phyloP scores from a whole-genome alignment of 2,329 filamentous ascomycete species.

The Epichloe elymi region DNA sequence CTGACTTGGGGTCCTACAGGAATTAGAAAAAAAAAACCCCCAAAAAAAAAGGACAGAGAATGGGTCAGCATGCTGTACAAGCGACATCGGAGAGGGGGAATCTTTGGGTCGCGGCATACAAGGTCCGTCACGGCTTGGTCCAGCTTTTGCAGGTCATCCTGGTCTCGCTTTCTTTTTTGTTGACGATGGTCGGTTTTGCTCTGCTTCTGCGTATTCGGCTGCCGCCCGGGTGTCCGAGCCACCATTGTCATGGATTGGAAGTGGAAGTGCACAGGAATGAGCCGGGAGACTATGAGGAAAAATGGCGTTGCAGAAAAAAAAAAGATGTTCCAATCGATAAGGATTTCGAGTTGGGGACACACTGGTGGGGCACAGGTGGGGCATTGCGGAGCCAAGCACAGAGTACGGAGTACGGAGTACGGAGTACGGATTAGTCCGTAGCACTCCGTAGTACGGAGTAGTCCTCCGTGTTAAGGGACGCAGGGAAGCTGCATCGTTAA shows the following conservation, averaged over 20 bases:
- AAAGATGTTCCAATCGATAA: slow-evolving; percentile 1
- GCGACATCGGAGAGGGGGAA: background rate
- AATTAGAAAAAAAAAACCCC: background rate
- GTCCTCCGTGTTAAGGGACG: too few relatives aligned
- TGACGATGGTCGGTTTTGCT: slow-evolving; percentile 20
- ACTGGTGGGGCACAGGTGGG: background rate
- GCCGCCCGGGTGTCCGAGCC: slow-evolving; percentile 13
- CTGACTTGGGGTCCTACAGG: slow-evolving; percentile 43
- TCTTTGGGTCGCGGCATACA: slow-evolving; percentile 11
- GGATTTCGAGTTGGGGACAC: background rate
- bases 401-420: too few relatives aligned
- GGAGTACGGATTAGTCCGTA: too few relatives aligned
- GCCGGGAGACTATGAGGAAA: background rate
- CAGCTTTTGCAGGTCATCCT: slow-evolving; percentile 22
- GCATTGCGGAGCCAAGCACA: background rate
- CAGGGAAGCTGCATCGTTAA: too few relatives aligned
- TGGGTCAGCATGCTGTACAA: background rate
- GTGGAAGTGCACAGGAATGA: background rate
- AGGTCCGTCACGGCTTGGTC: slow-evolving; percentile 21
- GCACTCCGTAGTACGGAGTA: too few relatives aligned
- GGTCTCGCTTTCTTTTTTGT: slow-evolving; percentile 24
- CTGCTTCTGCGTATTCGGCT: slow-evolving; percentile 15
- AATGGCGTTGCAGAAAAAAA: background rate
- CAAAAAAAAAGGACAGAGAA: background rate
- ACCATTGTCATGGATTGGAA: slow-evolving; percentile 13